Evolutionary conservation across 225 moss, liverwort and hornwort genomes (phyloP), one percentile per base, ranked within the genome.

Genomic region (Anthoceros angustus): DNA sequence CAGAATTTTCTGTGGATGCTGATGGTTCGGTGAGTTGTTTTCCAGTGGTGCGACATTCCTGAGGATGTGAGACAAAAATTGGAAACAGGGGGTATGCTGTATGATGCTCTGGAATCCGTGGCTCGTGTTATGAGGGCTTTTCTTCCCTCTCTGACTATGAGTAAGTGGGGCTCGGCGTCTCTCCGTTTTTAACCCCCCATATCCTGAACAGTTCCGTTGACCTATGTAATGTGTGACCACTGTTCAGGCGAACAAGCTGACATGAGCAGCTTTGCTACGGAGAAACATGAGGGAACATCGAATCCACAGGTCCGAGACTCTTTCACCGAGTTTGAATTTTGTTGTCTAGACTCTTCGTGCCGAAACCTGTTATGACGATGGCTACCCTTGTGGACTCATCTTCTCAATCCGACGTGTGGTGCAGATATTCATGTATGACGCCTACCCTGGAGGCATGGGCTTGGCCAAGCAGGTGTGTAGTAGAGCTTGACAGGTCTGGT

Each of bases 31-130:
- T 12, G 61, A 26, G 8, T 63, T 71, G 20, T 62, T 7, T 60
- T 64, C 61, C 77, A 84, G 84, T 84, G 84, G 84, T 84, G 84
- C 78, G 84, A 84, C 71, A 66, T 84, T 69, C 81, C 84, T 14
- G 63, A 69, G 41, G 84, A 79, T 42, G 73, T 77, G 50, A 81
- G 81, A 77, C 81, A 81, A 69, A 81, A 79, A 66, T 71, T 84
- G 77, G 76, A 79, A 62, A 12, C 12, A 12, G 46, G 14, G 12
- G 74, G 79, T 61, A 74, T 81, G 77, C 78, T 77, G 15, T 66
- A 62, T 71, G 84, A 84, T 64, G 79, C 79, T 45, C 70, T 81
- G 9, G 67, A 79, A 45, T 76, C 81, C 61, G 68, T 84, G 74
- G 79, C 68, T 71, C 84, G 80, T 63, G 76, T 84, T 41, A 41